Base-by-base conservation (phyloP, 2,329 filamentous ascomycete species). In the Fulvia fulva region DNA sequence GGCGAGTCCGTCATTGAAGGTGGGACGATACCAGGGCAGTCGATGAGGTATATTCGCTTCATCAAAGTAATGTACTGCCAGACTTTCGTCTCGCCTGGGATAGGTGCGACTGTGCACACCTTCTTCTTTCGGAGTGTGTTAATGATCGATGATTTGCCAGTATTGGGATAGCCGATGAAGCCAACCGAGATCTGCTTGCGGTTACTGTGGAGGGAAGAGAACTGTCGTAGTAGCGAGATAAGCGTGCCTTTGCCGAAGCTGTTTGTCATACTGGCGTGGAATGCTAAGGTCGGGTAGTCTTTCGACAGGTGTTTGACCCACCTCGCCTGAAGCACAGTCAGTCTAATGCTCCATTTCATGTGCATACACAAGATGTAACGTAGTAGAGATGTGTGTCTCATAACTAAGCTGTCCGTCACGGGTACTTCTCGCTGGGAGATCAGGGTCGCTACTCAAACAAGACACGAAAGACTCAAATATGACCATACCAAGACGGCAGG, bases 51-150 rank as follows among this genome's bases (percentile, higher is more conserved):
- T 53, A 96, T 96, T 55, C 91, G 83, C 78, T 92, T 95, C 89
- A 96, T 96, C 59, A 97, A 76, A 2, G 91, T 96, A 65, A 97
- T 91, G 71, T 97, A 97, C 73, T 97, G 93, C 93, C 94, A 97
- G 28, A 97, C 89, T 76, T 97, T 97, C 32, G 93, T 97, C 79
- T 97, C 92, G 14, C 92, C 94, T 6, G 94, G 93, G 62, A 97
- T 96, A 5, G 93, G 94, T 6, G 94, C 94, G 3, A 96, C 91
- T 16, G 83, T 94, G 77, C 92, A 92, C 43, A 97, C 92, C 73
- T 94, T 92, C 80, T 97, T 97, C 74, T 91, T 93, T 47, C 91
- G 84, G 2, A 99, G 79, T 0, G 93, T 96, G 77, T 99, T 99
- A 77, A 99, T 97, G 66, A 99, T 94, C 45, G 90, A 94, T 2